Base-by-base conservation (phyloP, 23 red algal genomes). In the Cyanidioschyzon merolae region DNA sequence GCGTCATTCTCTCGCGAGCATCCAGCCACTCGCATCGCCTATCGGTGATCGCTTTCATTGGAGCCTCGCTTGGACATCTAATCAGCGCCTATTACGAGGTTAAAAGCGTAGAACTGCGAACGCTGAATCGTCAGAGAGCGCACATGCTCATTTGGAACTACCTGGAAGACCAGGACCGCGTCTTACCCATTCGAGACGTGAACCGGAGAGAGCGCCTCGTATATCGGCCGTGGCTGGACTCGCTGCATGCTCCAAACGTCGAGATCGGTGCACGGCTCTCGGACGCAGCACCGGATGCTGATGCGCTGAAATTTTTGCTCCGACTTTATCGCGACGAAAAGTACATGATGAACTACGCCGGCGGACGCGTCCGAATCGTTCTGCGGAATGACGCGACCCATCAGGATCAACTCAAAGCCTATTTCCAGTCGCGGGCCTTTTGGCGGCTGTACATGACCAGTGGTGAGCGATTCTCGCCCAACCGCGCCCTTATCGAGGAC, bases 111-210 rank as follows among this genome's bases (percentile, higher is more conserved):
- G 87, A 96, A 67, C 76, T 96, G 26, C 84, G 87, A 29, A 96
- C 87, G 41, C 54, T 96, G 45, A 96, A 96, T 75, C 76, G 88
- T 21, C 87, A 96, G 51, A 87, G 92, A 0, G 85, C 92, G 0
- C 88, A 90, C 79, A 83, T 86, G 86, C 86, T 96, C 29, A 88
- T 90, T 67, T 89, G 88, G 77, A 67, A 82, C 74, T 96, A 96
- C 50, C 68, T 90, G 67, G 63, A 71, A 32, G 75, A 87, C 38
- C 68, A 82, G 58, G 84, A 79, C 26, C 58, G 67, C 41, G 92
- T 96, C 18, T 82, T 84, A 18, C 84, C 82, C 16, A 77, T 96
- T 37, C 41, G 26, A 17, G 32, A 83, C 37, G 87, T 85, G 34
- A 96, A 96, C 81, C 76, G 87, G 25, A 79, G 80, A 27, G 92